Conservation (phyloP, 1,139 yeast genomes). For the Suhomyces bribrorum region DNA sequence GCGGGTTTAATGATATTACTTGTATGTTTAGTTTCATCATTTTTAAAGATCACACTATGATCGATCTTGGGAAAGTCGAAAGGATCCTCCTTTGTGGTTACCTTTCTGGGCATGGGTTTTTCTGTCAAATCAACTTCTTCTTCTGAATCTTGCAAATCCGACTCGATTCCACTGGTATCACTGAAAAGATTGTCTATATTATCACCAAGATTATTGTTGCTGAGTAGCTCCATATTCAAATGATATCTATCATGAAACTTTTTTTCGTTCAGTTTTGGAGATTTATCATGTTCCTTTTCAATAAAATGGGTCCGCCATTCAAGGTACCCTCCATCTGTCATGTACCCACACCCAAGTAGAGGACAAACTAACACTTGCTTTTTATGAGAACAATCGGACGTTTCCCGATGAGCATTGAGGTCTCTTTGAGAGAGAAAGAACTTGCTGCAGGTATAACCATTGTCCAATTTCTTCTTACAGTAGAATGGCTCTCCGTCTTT, state of each 20-base stretch:
- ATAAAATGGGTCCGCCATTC: slow-evolving; percentile 37
- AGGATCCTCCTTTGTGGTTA: slow-evolving; percentile 2
- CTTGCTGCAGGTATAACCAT: slow-evolving; percentile 18
- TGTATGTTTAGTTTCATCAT: not conserved
- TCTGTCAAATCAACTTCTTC: not conserved
- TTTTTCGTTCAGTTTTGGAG: slow-evolving; percentile 10
- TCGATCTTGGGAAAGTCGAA: slow-evolving; percentile 7
- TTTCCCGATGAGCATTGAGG: slow-evolving; percentile 24
- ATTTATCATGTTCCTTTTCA: slow-evolving; percentile 21
- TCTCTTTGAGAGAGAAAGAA: slow-evolving; percentile 21
- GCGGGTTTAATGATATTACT: not conserved
- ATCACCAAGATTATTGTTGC: slow-evolving; percentile 1
- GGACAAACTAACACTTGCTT: slow-evolving; percentile 42
- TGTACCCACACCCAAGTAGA: slow-evolving; percentile 42
- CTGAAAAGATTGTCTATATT: slow-evolving; percentile 22
- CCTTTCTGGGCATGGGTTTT: not conserved
- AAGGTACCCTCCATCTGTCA: slow-evolving; percentile 40
- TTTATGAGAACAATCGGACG: slow-evolving; percentile 28
- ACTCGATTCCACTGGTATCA: slow-evolving; percentile 11
- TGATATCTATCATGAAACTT: slow-evolving; percentile 6
- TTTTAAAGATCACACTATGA: not conserved
- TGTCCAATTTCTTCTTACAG: slow-evolving; percentile 2
- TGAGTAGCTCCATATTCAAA: slow-evolving; percentile 1
- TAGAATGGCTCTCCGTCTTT: slow-evolving; percentile 20
- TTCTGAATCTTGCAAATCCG: slow-evolving; percentile 4